Percentiles rank a stretch among this genome's conserved stretches.
These are phyloP conservation scores for Sambucus nigra DNA, from an alignment of 129 eudicot genomes.

Conservation along the genomic window DNA sequence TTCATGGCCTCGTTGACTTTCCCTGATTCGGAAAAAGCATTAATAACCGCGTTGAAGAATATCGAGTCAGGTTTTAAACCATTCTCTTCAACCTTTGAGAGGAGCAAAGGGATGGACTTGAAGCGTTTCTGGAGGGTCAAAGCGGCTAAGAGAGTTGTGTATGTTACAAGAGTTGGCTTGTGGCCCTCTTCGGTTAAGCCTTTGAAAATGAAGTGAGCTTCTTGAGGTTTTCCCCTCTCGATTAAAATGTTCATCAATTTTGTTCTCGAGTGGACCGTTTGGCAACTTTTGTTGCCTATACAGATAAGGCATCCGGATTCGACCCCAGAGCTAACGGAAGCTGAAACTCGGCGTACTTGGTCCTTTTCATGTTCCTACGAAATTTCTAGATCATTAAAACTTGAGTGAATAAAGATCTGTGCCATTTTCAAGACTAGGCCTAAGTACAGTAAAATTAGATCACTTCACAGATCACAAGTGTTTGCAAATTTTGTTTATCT, in stretches of 20 bases:
- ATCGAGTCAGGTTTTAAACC: constrained; percentile 85
- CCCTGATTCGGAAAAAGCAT: constrained; percentile 79
- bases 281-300: constrained; percentile 47
- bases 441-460: neutral
- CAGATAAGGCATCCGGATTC: constrained; percentile 53
- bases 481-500: too few species aligned
- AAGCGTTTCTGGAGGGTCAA: constrained; percentile 63
- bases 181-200: constrained; percentile 81
- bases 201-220: constrained; percentile 59
- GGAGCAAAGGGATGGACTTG: constrained; percentile 62
- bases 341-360: constrained; percentile 34
- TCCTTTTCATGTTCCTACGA: constrained; percentile 54
- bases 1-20: constrained; percentile 81
- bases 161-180: constrained; percentile 81
- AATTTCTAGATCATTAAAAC: neutral
- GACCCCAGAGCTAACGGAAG: constrained; percentile 20
- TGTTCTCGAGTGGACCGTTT: constrained; percentile 69
- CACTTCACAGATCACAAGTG: too few species aligned
- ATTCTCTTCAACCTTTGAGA: constrained; percentile 54
- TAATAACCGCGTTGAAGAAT: constrained; percentile 85
- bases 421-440: too few species aligned
- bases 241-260: constrained; percentile 66
- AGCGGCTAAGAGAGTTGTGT: constrained; percentile 80
- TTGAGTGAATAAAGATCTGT: too few species aligned
- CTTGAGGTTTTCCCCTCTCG: constrained; percentile 61